Evolutionary conservation across 176 grass and related monocot genomes (phyloP).

Genomic region (Melocanna baccifera): DNA sequence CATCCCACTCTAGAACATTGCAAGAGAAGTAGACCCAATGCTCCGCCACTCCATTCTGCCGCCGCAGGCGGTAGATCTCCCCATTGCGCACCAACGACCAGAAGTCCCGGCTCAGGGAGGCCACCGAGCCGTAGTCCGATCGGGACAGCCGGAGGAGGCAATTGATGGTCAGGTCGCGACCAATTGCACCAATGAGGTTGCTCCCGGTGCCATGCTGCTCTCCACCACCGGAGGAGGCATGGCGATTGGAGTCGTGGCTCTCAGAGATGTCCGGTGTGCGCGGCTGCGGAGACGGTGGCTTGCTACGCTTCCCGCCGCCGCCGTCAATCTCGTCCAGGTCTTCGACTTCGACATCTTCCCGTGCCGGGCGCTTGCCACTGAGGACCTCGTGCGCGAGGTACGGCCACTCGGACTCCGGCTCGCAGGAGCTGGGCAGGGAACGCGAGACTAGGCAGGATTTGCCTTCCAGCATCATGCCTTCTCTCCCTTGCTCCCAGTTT

Average conservation of each 20-base stretch:
- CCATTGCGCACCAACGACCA: constrained; percentile 54
- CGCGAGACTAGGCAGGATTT: constrained; percentile 55
- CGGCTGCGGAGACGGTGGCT: constrained; percentile 69
- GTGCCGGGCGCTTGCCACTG: constrained; percentile 53
- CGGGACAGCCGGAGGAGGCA: constrained; percentile 76
- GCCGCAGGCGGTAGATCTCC: constrained; percentile 81
- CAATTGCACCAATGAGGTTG: constrained; percentile 67
- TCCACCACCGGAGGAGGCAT: not conserved
- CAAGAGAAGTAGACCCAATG: constrained; percentile 99
- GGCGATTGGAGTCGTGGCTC: constrained; percentile 18
- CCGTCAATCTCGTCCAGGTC: constrained; percentile 34
- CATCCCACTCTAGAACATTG: constrained; percentile 81
- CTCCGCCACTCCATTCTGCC: constrained; percentile 56
- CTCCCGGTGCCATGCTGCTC: constrained; percentile 33
- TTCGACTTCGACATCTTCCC: constrained; percentile 36
- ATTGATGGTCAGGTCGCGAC: constrained; percentile 69
- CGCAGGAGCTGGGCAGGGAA: constrained; percentile 55
- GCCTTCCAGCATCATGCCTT: constrained; percentile 71
- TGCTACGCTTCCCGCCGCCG: constrained; percentile 57
- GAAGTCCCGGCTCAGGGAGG: constrained; percentile 78
- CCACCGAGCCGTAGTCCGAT: constrained; percentile 73
- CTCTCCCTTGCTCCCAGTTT: not conserved
- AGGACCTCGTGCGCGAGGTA: constrained; percentile 43
- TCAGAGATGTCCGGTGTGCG: constrained; percentile 77
- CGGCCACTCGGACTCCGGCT: constrained; percentile 53